phyloP scores from a whole-genome alignment of 192 early-diverging fungal species.

The Dissophora globulifera region DNA sequence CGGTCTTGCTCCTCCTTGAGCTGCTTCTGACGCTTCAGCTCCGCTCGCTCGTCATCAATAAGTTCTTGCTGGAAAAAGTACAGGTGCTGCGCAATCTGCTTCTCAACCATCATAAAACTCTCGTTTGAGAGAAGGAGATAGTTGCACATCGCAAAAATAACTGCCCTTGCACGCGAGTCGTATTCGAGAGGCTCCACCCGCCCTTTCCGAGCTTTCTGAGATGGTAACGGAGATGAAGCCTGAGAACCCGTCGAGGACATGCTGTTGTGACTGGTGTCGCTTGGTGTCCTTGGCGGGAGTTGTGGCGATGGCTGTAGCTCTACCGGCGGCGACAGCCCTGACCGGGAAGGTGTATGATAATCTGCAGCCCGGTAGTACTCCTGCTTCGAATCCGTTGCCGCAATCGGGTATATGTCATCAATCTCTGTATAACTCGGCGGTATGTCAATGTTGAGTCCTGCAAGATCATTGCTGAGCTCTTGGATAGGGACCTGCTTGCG shows the following conservation, averaged over 20 bases:
- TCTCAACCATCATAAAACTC: slow-evolving; percentile 54
- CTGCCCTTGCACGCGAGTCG: slow-evolving; percentile 60
- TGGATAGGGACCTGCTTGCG: slow-evolving; percentile 19
- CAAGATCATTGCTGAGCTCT: slow-evolving; percentile 11
- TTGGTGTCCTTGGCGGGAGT: slow-evolving; percentile 17
- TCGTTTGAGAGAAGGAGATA: slow-evolving; percentile 32
- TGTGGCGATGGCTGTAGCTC: slow-evolving; percentile 17
- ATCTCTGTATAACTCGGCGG: slow-evolving; percentile 26
- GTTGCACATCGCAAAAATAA: slow-evolving; percentile 55
- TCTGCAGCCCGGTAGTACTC: too few species aligned
- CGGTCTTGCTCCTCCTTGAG: slow-evolving; percentile 26
- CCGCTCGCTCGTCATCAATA: slow-evolving; percentile 24
- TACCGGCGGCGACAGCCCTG: not conserved
- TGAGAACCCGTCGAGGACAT: not conserved
- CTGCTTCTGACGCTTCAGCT: slow-evolving; percentile 12
- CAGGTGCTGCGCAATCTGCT: slow-evolving; percentile 61
- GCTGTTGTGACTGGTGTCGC: not conserved
- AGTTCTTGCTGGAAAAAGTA: slow-evolving; percentile 60
- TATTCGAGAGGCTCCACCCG: slow-evolving; percentile 53
- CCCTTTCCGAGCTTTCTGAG: not conserved
- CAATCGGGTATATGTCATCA: slow-evolving; percentile 10
- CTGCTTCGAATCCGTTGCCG: slow-evolving; percentile 17
- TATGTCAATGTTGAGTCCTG: slow-evolving; percentile 20
- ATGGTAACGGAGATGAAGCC: slow-evolving; percentile 1
- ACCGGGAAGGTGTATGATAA: too few species aligned